These are phyloP conservation scores for Pilasporangium apinafurcum DNA, from an alignment of 352 stramenopile genomes.

Conservation along the genomic window DNA sequence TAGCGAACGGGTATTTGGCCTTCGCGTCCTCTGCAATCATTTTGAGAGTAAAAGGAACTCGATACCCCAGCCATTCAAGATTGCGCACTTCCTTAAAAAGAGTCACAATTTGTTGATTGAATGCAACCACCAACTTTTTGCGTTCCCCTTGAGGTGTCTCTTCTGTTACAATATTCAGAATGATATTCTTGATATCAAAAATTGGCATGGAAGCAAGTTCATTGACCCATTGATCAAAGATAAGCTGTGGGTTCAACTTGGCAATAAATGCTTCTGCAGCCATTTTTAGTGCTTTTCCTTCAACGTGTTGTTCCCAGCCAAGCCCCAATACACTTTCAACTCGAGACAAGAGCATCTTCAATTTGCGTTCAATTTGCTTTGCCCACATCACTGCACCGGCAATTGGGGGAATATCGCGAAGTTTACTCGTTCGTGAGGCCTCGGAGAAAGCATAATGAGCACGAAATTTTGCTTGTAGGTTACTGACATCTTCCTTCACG, in stretches of 20 bases:
- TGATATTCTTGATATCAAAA: slow-evolving; percentile 90
- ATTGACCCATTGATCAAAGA: slow-evolving; percentile 95
- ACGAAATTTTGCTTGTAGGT: slow-evolving; percentile 93
- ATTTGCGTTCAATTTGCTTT: slow-evolving; percentile 99
- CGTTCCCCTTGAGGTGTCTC: slow-evolving; percentile 59
- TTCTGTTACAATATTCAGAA: slow-evolving; percentile 86
- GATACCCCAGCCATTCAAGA: slow-evolving; percentile 97
- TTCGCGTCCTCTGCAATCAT: slow-evolving; percentile 96
- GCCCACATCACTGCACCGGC: slow-evolving; percentile 98
- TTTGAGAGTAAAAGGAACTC: slow-evolving; percentile 93
- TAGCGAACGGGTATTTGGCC: slow-evolving; percentile 95
- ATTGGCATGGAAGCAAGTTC: slow-evolving; percentile 87
- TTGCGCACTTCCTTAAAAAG: slow-evolving; percentile 99
- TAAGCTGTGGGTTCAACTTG: slow-evolving; percentile 85
- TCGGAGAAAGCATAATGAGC: slow-evolving; percentile 96
- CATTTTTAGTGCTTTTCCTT: slow-evolving; percentile 95
- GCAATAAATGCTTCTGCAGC: slow-evolving; percentile 80
- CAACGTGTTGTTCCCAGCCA: slow-evolving; percentile 96
- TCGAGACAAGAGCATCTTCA: slow-evolving; percentile 94
- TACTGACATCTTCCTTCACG: slow-evolving; percentile 95
- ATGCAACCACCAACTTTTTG: slow-evolving; percentile 85
- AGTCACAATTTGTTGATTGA: slow-evolving; percentile 97
- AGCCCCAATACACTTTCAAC: slow-evolving; percentile 96
- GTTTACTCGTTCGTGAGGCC: slow-evolving; percentile 89
- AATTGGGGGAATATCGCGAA: slow-evolving; percentile 97